Evolutionary conservation across 805 yeast species (phyloP).

Genomic region (Wickerhamiella siamensis): DNA sequence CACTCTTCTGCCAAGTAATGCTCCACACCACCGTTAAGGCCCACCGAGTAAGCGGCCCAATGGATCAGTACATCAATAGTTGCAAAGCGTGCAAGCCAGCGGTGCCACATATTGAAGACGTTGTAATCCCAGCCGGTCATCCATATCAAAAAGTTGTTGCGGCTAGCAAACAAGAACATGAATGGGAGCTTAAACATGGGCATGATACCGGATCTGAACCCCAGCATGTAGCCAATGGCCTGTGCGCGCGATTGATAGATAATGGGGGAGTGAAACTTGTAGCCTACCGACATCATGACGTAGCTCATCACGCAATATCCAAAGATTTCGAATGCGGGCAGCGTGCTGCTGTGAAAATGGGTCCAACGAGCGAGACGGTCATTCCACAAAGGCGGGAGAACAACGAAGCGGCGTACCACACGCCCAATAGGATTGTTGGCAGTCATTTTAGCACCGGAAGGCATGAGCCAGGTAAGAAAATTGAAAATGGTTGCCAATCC

Average conservation of each 20-base stretch:
- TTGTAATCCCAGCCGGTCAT: conserved; percentile 46
- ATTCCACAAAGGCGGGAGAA: conserved; percentile 3
- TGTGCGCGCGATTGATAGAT: conserved; percentile 30
- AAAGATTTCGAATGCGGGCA: conserved; percentile 19
- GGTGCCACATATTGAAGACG: conserved; percentile 45
- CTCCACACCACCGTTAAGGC: conserved; percentile 6
- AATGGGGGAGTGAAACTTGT: conserved; percentile 5
- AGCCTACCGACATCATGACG: conserved; percentile 3
- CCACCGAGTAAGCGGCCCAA: conserved; percentile 36
- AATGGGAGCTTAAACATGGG: conserved; percentile 30
- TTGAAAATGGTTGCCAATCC: conserved; percentile 5
- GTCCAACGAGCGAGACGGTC: not conserved
- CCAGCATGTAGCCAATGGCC: conserved; percentile 13
- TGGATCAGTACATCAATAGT: conserved; percentile 38
- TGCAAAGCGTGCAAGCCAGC: conserved; percentile 37
- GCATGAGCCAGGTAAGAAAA: conserved; percentile 5
- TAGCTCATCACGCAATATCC: conserved; percentile 16
- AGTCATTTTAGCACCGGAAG: not conserved
- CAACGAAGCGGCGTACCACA: conserved; percentile 2
- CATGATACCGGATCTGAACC: conserved; percentile 25
- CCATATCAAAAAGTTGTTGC: conserved; percentile 51
- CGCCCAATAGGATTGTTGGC: not conserved
- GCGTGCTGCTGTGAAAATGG: not conserved
- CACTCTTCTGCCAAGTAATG: conserved; percentile 15
- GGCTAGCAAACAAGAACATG: conserved; percentile 41